Base-by-base conservation (phyloP, 257 asterid genomes). In the Haberlea rhodopensis region DNA sequence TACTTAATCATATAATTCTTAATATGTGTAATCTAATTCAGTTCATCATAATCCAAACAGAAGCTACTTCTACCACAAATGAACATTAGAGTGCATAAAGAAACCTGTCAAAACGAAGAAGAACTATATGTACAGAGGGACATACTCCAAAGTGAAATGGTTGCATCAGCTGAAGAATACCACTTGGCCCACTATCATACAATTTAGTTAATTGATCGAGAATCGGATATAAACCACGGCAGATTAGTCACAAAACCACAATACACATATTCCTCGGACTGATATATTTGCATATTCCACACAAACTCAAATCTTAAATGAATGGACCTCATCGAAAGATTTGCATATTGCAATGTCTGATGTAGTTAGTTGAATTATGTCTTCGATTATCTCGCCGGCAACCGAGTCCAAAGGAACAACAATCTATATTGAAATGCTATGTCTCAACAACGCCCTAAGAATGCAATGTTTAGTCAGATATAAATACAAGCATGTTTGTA, bases 141-240 rank as follows among this genome's bases (percentile, higher is more conserved):
- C 78, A 80, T 74, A 92, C 97, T 83, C 72, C 65, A 89, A 25
- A 89, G 75, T n/a, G 99, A 83, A 70, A 89, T 77, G 23, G 88
- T 87, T 49, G 85, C 78, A 84, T 92, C 99, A 55, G 97, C 97
- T 45, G 94, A 80, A 51, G 91, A 73, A 74, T 82, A 92, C 99
- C 99, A 74, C 75, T 73, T 64, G 56, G 83, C 54, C 71, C 79
- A 56, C 80, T 78, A 77, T 67, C 79, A 76, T 87, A 89, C 56
- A 80, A 10, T 32, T 68, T 65, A 45, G 74, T 69, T 56, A 92
- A 49, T 68, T 81, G 89, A 76, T 63, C 80, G 71, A 67, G 68
- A 60, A 79, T 83, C 95, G 89, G 77, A 18, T 27, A 45, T 28
- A 57, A 65, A 46, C 54, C 22, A 37, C 5, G 8, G 29, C 4